Evolutionary conservation across 2,329 filamentous ascomycete species (phyloP), one percentile per base, ranked within the genome.

Genomic region (Botrytis pseudocinerea): DNA sequence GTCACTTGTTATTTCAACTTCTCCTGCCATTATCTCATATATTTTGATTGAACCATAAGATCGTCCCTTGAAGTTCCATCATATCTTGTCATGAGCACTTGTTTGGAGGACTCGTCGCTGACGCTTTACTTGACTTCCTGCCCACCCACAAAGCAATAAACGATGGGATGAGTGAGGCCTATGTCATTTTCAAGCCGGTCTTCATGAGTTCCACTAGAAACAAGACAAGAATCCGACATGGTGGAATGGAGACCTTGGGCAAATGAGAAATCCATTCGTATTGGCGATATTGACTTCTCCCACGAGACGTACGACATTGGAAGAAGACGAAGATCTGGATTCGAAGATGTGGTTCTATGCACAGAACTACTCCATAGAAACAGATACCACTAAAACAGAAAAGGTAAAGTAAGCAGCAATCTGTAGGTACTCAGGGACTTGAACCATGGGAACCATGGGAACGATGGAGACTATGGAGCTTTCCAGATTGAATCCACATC

Each of bases 331-430:
- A 57, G 12, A 16, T 35, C 62, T 65, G 42, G 42, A 65, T 14
- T 20, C 28, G 10, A 40, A 28, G 42, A 66, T 38, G 22, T 42
- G 35, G 35, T n/a, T 38, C 25, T 18, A 46, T 51, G 12, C 22
- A 54, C 48, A 10, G 63, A 66, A 40, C 12, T 18, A 51, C 63
- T 66, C 32, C 32, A 40, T 65, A n/a, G 63, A 66, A 40, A 28
- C 2, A 66, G 40, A n/a, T 20, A 25, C 28, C 12, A n/a, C 62
- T 65, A 65, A 35, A 65, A 48, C 28, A 32, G 62, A 65, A 48
- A 32, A 48, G 42, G 62, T 4, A 48, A 65, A 48, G 42, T 48
- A 20, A 22, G 4, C 12, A 48, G 18, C 28, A 38, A 14, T 62
- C 60, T 62, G 38, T 42, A 62, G 10, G 57, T 38, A 60, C 18